Base-by-base conservation (phyloP, 2,329 filamentous ascomycete genomes). In the Bretziella fagacearum region DNA sequence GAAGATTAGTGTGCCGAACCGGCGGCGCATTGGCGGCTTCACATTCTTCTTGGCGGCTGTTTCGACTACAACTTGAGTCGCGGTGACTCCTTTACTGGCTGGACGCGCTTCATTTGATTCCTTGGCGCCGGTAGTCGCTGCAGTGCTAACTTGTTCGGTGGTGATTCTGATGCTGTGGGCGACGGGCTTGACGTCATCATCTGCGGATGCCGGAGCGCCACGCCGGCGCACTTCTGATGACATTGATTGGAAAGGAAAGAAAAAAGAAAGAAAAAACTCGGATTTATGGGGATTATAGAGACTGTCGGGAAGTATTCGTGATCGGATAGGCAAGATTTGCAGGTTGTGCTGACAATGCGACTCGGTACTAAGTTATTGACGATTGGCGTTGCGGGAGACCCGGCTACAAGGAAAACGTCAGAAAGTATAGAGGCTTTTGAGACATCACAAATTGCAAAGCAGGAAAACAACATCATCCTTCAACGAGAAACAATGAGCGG, bases 1-100 rank as follows among this genome's bases (percentile, higher is more conserved):
- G 62, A 98, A 96, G 23, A 95, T 82, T 57, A 93, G 76, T 2
- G 79, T 79, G 61, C 77, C 83, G 52, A 79, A 77, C 55, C 84
- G 75, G 64, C 89, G 93, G 53, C 74, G 73, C 44, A 65, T 68
- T 8, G 46, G 46, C 18, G 32, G 7, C 25, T 48, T 44, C 26
- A 29, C 30, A n/a, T 42, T 43, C 13, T 47, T 11, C 6, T 23
- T 10, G 32, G 25, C 27, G 17, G 32, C 23, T 25, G 35, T 15
- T 25, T 41, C 18, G n/a, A 25, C 32, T 13, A 22, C 20, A 18
- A 47, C 17, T 17, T 26, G 11, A 26, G 23, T 13, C 5, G 7
- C 6, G 6, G 37, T 36, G 17, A 15, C 27, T 18, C 23, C 30
- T 26, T 35, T 26, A 25, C 46, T 47, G n/a, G 46, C 46, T 7